Evolutionary conservation across 306 rosid species (phyloP).

Genomic region (Carpinus fangiana): DNA sequence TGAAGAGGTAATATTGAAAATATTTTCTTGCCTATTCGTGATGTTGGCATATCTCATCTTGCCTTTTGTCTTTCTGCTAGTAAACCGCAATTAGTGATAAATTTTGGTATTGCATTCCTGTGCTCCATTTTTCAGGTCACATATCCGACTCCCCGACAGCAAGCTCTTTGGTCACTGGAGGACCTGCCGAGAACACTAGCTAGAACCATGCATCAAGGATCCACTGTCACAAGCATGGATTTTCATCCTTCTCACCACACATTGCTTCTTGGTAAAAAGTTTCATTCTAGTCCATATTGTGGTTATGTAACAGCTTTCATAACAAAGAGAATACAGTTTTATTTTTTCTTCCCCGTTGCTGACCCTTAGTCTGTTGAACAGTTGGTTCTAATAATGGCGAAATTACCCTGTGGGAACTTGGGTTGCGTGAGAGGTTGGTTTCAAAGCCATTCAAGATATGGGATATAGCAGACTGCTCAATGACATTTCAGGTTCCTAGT

Average conservation of each 20-base stretch:
- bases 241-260: constrained; percentile 79
- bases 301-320: constrained; percentile 15
- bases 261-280: constrained; percentile 69
- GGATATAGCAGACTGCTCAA: constrained; percentile 53
- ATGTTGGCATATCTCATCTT: constrained; percentile 22
- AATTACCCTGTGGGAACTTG: constrained; percentile 78
- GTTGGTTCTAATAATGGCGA: constrained; percentile 84
- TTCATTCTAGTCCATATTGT: constrained; percentile 9
- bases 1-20: constrained; percentile 62
- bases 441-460: constrained; percentile 78
- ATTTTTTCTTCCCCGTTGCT: constrained; percentile 11
- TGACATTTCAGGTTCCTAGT: constrained; percentile 68
- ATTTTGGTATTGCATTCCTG: constrained; percentile 26
- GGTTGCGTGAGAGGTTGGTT: constrained; percentile 62
- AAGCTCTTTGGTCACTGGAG: constrained; percentile 68
- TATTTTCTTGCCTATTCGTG: constrained; percentile 14
- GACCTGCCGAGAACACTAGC: constrained; percentile 85
- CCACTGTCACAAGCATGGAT: constrained; percentile 89
- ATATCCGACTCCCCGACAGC: constrained; percentile 58
- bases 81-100: constrained; percentile 23
- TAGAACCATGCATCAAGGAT: constrained; percentile 71
- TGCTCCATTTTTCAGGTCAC: constrained; percentile 54
- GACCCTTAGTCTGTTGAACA: constrained; percentile 35
- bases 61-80: constrained; percentile 13
- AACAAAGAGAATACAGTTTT: constrained; percentile 7